These are phyloP conservation scores for Magnaporthiopsis incrustans DNA, from an alignment of 2,329 filamentous ascomycete species.

Conservation along the genomic window DNA sequence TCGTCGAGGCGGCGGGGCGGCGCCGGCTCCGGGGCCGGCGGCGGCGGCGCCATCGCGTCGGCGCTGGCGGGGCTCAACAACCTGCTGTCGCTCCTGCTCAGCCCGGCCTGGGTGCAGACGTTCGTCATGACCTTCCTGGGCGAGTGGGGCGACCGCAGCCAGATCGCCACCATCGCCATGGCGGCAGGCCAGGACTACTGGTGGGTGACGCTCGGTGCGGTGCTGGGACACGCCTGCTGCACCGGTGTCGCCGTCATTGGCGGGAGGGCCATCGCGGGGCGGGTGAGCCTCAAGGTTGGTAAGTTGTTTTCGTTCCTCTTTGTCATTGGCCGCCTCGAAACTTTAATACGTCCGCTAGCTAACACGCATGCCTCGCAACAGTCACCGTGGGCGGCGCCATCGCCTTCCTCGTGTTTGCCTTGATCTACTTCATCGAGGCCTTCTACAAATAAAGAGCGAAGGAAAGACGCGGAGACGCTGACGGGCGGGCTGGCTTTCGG, in stretches of 20 bases:
- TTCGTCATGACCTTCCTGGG: constrained; percentile 99
- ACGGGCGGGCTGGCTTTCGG: neutral
- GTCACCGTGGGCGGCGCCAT: constrained; percentile 87
- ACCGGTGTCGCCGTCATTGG: constrained; percentile 88
- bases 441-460: constrained; percentile 35
- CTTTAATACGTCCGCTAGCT: too few species aligned
- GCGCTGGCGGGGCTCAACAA: constrained; percentile 66
- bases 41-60: constrained; percentile 41
- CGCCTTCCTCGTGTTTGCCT: constrained; percentile 83
- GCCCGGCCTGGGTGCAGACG: constrained; percentile 96
- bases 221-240: constrained; percentile 80
- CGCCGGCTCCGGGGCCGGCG: constrained; percentile 26
- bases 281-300: constrained; percentile 83
- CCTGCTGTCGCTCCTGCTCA: constrained; percentile 77
- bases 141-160: constrained; percentile 95
- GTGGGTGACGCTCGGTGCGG: constrained; percentile 91
- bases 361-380: neutral
- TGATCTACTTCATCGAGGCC: constrained; percentile 85
- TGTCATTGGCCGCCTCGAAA: too few species aligned
- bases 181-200: constrained; percentile 97
- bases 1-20: constrained; percentile 34
- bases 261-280: constrained; percentile 84
- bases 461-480: neutral
- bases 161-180: constrained; percentile 99
- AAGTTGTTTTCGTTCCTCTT: too few species aligned